These are phyloP conservation scores for Populus hybrid DNA, from an alignment of 441 rosid species.

Conservation along the genomic window DNA sequence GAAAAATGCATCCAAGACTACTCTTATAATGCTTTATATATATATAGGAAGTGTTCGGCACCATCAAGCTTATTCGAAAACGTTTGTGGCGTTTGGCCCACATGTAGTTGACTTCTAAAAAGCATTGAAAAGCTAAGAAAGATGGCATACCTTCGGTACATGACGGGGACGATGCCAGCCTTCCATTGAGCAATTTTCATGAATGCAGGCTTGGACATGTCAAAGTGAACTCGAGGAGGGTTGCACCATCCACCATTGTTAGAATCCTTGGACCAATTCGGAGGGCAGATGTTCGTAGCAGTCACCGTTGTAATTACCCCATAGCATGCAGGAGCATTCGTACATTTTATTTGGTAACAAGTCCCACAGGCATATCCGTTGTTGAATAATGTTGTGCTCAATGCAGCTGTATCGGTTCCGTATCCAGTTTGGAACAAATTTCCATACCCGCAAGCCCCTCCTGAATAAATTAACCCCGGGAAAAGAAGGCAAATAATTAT, in stretches of 20 bases:
- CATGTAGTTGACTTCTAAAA: not conserved
- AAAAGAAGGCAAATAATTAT: not conserved
- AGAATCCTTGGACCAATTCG: constrained; percentile 71
- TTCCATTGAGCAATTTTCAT: constrained; percentile 79
- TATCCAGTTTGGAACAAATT: constrained; percentile 61
- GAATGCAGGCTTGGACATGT: constrained; percentile 88
- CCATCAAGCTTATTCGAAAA: not conserved
- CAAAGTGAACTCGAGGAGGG: constrained; percentile 78
- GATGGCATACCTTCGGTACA: constrained; percentile 54
- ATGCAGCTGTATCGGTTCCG: constrained; percentile 62
- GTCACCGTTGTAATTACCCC: constrained; percentile 47
- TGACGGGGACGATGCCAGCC: constrained; percentile 75
- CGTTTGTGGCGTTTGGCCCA: not conserved
- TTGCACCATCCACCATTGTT: constrained; percentile 91
- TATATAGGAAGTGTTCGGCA: not conserved
- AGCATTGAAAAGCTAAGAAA: too few species aligned
- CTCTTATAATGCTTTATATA: too few species aligned
- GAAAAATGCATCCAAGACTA: not conserved
- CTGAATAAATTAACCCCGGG: constrained; percentile 22
- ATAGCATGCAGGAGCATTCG: constrained; percentile 47
- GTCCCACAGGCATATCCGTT: constrained; percentile 73
- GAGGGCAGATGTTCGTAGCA: constrained; percentile 85
- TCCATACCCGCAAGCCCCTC: constrained; percentile 93
- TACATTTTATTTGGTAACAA: constrained; percentile 66
- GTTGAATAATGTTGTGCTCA: constrained; percentile 67